Conservation (phyloP, 139 green algal genomes). For the Coelastrella sp. region DNA sequence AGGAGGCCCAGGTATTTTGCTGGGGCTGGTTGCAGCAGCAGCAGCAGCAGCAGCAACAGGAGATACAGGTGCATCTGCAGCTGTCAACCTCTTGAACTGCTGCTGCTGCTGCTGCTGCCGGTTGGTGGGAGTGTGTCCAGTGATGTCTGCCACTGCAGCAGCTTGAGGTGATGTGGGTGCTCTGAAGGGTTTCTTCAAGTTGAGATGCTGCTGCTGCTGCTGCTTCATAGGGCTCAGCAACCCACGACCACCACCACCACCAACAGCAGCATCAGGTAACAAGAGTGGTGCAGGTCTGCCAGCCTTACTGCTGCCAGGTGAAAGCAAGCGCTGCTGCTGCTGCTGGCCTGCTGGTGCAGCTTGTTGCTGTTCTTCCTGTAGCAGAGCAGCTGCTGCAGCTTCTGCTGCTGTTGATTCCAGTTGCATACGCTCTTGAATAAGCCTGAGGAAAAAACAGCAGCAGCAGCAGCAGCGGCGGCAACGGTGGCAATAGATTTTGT, state of each 20-base stretch:
- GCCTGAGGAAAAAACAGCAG: not conserved
- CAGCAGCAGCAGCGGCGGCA: not conserved
- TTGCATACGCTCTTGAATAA: slow-evolving; percentile 16
- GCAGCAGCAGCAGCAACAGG: not conserved
- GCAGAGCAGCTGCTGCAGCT: slow-evolving; percentile 19
- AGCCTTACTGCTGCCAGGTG: not conserved
- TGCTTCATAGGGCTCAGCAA: not conserved
- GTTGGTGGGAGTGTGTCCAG: not conserved
- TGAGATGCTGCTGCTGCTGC: not conserved
- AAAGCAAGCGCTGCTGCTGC: slow-evolving; percentile 1
- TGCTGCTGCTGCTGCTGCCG: not conserved
- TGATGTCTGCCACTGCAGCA: not conserved
- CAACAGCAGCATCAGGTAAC: not conserved
- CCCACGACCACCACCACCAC: not conserved
- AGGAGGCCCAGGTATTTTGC: not conserved
- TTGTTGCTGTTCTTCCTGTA: not conserved
- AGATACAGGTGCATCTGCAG: not conserved
- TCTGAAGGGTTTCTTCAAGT: not conserved
- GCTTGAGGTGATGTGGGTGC: not conserved
- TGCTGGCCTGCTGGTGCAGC: slow-evolving; percentile 2
- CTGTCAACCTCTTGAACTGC: not conserved
- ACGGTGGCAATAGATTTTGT: not conserved
- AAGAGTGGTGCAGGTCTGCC: not conserved
- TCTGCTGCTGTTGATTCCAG: not conserved
- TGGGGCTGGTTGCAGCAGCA: not conserved